These are phyloP conservation scores for Mycena epipterygia DNA, from an alignment of 768 basidiomycete genomes.

Conservation along the genomic window DNA sequence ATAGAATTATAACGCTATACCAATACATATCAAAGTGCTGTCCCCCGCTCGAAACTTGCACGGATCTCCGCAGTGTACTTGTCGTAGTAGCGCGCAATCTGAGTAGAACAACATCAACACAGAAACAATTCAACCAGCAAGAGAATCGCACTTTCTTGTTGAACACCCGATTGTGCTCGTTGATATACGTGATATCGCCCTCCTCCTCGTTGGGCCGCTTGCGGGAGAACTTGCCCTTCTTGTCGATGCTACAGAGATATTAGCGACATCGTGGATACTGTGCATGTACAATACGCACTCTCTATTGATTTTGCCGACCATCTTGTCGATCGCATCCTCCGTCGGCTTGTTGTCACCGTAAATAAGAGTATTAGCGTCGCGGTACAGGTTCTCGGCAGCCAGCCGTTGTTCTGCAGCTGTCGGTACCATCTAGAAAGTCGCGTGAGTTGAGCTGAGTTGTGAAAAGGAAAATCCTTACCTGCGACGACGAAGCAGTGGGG, in stretches of 20 bases:
- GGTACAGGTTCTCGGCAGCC: constrained; percentile 87
- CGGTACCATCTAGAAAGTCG: constrained; percentile 58
- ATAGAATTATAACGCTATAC: constrained; percentile 20
- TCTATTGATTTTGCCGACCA: constrained; percentile 91
- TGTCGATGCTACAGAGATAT: constrained; percentile 75
- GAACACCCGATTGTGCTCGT: constrained; percentile 97
- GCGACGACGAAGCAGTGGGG: constrained; percentile 58
- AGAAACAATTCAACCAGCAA: not conserved
- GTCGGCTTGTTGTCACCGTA: constrained; percentile 97
- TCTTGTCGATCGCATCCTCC: constrained; percentile 95
- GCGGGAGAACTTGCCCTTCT: constrained; percentile 90
- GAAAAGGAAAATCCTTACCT: constrained; percentile 46
- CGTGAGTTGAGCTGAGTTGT: constrained; percentile 7
- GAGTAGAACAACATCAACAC: constrained; percentile 17
- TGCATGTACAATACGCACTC: constrained; percentile 72
- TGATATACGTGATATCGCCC: constrained; percentile 99
- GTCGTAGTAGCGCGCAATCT: constrained; percentile 97
- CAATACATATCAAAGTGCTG: constrained; percentile 72
- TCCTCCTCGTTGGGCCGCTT: constrained; percentile 93
- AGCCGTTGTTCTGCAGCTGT: constrained; percentile 74
- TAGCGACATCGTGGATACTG: constrained; percentile 4
- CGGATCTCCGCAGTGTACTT: constrained; percentile 97
- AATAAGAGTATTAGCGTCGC: constrained; percentile 92
- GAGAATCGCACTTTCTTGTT: constrained; percentile 86
- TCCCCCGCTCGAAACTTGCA: constrained; percentile 97